phyloP scores from a whole-genome alignment of 2,329 filamentous ascomycete species.

The Hysterium pulicare region DNA sequence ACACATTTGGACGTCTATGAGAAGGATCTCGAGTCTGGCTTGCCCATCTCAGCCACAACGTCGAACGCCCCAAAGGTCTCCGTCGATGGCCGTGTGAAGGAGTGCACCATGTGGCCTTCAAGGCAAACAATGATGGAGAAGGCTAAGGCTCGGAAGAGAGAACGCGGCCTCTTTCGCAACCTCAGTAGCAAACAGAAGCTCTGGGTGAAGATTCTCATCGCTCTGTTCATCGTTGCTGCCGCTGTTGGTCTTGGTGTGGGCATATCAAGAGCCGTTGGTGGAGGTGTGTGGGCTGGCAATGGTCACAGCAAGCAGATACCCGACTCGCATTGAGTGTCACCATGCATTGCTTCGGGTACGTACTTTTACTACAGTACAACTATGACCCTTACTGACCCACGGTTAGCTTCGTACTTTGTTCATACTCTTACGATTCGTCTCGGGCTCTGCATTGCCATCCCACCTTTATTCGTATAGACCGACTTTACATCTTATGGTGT shows the following conservation, averaged over 20 bases:
- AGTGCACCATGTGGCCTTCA: slow-evolving; percentile 52
- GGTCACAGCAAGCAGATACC: slow-evolving; percentile 35
- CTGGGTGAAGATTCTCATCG: slow-evolving; percentile 44
- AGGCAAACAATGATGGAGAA: slow-evolving; percentile 45
- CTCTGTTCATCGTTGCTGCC: slow-evolving; percentile 43
- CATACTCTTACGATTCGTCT: too few species aligned
- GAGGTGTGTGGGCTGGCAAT: slow-evolving; percentile 43
- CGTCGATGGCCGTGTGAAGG: slow-evolving; percentile 44
- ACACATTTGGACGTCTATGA: slow-evolving; percentile 34
- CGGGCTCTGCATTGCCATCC: too few species aligned
- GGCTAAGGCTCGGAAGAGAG: slow-evolving; percentile 35
- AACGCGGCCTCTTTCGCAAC: slow-evolving; percentile 37
- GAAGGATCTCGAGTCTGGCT: slow-evolving; percentile 39
- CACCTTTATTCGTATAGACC: too few species aligned
- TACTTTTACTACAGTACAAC: too few species aligned
- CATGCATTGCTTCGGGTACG: not conserved
- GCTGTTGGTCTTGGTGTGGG: slow-evolving; percentile 49
- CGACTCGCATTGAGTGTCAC: slow-evolving; percentile 1
- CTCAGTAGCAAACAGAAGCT: slow-evolving; percentile 44
- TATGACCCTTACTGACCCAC: too few species aligned
- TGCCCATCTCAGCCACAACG: slow-evolving; percentile 35
- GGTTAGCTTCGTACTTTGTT: too few species aligned
- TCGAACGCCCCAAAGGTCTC: slow-evolving; percentile 36
- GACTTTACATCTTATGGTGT: too few species aligned
- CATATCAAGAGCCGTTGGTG: slow-evolving; percentile 48